phyloP scores from a whole-genome alignment of 2,329 filamentous ascomycete species.

The Sporothrix brunneoviolacea region DNA sequence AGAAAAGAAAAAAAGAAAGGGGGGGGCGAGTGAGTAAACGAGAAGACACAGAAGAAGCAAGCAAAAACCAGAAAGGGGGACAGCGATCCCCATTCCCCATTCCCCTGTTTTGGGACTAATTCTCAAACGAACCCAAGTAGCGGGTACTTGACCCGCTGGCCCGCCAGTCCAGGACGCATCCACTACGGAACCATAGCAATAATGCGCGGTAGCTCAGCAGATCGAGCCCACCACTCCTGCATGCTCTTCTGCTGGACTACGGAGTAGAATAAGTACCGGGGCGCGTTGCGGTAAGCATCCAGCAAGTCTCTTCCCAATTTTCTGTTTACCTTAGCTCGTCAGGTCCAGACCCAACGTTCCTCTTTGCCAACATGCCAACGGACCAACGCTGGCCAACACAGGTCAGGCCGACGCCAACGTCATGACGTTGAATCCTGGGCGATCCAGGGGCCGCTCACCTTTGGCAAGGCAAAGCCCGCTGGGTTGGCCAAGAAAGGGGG shows the following conservation, averaged over 20 bases:
- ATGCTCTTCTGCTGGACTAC: constrained; percentile 7
- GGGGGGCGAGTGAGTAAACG: too few species aligned
- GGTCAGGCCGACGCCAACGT: too few species aligned
- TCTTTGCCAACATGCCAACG: not conserved
- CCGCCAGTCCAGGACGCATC: constrained; percentile 4
- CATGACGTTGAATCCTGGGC: too few species aligned
- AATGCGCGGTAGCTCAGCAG: constrained; percentile 2
- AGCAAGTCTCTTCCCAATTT: too few species aligned
- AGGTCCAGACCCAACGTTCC: not conserved
- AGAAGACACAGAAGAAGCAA: not conserved
- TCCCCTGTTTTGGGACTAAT: constrained; percentile 9
- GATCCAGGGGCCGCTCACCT: too few species aligned
- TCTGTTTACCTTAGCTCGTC: not conserved
- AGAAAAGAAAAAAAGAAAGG: not conserved
- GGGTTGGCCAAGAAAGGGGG: not conserved
- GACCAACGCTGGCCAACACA: too few species aligned
- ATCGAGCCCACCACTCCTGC: constrained; percentile 4
- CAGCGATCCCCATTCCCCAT: constrained; percentile 14
- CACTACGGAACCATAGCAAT: not conserved
- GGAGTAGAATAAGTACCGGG: constrained; percentile 4
- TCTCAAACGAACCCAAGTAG: constrained; percentile 15
- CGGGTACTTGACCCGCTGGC: constrained; percentile 14
- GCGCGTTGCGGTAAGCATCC: not conserved
- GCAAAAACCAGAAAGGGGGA: constrained; percentile 2
- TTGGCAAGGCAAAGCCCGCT: too few species aligned